Conservation (phyloP, 495 filamentous ascomycete genomes). For the Tuber magnatum region DNA sequence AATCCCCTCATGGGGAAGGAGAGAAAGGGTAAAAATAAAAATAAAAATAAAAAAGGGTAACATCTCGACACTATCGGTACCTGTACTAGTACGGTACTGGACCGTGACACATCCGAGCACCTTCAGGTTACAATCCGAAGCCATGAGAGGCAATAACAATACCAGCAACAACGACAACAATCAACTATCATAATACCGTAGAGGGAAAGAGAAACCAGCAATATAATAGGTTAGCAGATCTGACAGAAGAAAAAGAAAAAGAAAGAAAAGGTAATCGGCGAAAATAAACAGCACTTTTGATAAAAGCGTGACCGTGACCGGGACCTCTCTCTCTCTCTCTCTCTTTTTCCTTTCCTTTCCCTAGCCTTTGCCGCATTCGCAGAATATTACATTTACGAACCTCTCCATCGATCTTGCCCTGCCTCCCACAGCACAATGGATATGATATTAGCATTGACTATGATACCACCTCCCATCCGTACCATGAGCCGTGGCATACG, state of each 20-base stretch:
- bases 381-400: neutral
- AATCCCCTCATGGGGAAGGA: neutral
- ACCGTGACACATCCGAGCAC: neutral
- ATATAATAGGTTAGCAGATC: neutral
- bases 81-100: neutral
- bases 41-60: neutral
- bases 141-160: neutral
- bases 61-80: neutral
- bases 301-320: constrained; percentile 1
- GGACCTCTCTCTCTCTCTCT: too few relatives aligned
- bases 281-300: neutral
- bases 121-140: neutral
- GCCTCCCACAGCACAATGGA: neutral
- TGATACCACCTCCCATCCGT: neutral
- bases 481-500: neutral
- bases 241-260: neutral
- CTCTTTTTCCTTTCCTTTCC: neutral
- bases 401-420: neutral
- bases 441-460: neutral
- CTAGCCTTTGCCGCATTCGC: too few relatives aligned
- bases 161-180: neutral
- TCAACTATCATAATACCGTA: neutral
- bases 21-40: neutral
- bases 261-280: neutral
- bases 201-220: neutral